Conservation (phyloP, 2,329 filamentous ascomycete species). For the Phialophora macrospora region DNA sequence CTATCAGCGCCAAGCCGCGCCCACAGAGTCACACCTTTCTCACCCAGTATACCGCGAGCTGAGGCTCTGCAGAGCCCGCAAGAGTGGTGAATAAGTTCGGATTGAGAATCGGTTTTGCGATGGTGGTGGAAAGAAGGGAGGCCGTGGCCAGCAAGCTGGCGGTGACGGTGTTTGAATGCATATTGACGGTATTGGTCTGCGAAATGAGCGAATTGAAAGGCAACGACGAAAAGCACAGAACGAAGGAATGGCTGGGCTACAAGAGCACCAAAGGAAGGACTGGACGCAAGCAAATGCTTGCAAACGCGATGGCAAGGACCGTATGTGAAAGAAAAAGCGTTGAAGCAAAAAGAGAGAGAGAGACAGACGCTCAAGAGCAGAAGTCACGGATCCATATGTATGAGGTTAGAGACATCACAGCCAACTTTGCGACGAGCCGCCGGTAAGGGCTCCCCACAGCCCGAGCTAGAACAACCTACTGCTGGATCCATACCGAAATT, state of each 20-base stretch:
- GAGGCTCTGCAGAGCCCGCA: conserved; percentile 39
- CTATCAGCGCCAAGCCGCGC: conserved; percentile 29
- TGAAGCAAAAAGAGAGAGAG: conserved; percentile 21
- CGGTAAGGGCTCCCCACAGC: conserved; percentile 11
- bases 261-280: conserved; percentile 33
- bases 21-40: conserved; percentile 19
- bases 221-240: conserved; percentile 28
- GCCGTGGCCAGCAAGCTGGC: conserved; percentile 35
- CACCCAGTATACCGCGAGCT: conserved; percentile 61
- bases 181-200: conserved; percentile 17
- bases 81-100: conserved; percentile 35
- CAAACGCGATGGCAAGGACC: conserved; percentile 25
- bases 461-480: conserved; percentile 27
- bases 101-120: conserved; percentile 46
- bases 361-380: conserved; percentile 9
- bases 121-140: conserved; percentile 34
- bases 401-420: conserved; percentile 17
- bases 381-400: conserved; percentile 33
- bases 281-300: conserved; percentile 37
- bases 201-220: conserved; percentile 19
- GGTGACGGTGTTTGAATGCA: conserved; percentile 32
- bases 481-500: conserved; percentile 24
- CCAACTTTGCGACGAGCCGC: conserved; percentile 14
- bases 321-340: conserved; percentile 30
- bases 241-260: conserved; percentile 33